Evolutionary conservation across 352 stramenopile species (phyloP).

Genomic region (Phytophthora multivora): DNA sequence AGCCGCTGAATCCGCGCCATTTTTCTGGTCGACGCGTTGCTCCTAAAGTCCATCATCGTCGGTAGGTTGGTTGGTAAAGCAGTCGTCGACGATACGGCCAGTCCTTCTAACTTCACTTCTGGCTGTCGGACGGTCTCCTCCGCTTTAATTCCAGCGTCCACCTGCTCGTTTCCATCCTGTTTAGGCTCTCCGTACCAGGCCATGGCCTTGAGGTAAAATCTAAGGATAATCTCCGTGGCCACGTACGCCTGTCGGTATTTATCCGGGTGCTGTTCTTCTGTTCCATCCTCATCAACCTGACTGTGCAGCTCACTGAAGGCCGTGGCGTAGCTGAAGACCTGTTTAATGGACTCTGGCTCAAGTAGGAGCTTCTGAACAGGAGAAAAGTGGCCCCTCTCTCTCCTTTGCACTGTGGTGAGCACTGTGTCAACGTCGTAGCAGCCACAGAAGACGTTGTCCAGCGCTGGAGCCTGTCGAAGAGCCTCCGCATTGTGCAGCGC

Average conservation of each 20-base stretch:
- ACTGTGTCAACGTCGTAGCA: slow-evolving; percentile 81
- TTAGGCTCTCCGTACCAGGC: slow-evolving; percentile 71
- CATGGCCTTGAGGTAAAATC: slow-evolving; percentile 78
- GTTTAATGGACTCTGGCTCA: slow-evolving; percentile 56
- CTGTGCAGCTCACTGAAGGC: slow-evolving; percentile 19
- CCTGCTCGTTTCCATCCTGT: slow-evolving; percentile 11
- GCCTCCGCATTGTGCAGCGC: slow-evolving; percentile 78
- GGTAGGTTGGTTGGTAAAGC: slow-evolving; percentile 12
- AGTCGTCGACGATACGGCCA: slow-evolving; percentile 9
- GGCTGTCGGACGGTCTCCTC: not conserved
- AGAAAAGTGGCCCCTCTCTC: slow-evolving; percentile 61
- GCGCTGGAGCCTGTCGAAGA: slow-evolving; percentile 54
- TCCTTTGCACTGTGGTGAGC: slow-evolving; percentile 57
- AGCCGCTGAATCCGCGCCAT: slow-evolving; percentile 42
- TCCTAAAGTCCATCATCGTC: slow-evolving; percentile 36
- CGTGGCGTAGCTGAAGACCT: slow-evolving; percentile 71
- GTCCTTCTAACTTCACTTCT: slow-evolving; percentile 4
- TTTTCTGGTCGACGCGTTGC: slow-evolving; percentile 43
- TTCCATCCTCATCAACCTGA: not conserved
- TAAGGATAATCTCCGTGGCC: slow-evolving; percentile 74
- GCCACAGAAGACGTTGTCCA: slow-evolving; percentile 80
- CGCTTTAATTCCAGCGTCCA: not conserved
- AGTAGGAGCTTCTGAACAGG: slow-evolving; percentile 74
- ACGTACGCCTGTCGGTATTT: slow-evolving; percentile 62
- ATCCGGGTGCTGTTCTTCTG: slow-evolving; percentile 27